Conservation (phyloP, 345 rosid genomes). For the Eucalyptus paniculata region DNA sequence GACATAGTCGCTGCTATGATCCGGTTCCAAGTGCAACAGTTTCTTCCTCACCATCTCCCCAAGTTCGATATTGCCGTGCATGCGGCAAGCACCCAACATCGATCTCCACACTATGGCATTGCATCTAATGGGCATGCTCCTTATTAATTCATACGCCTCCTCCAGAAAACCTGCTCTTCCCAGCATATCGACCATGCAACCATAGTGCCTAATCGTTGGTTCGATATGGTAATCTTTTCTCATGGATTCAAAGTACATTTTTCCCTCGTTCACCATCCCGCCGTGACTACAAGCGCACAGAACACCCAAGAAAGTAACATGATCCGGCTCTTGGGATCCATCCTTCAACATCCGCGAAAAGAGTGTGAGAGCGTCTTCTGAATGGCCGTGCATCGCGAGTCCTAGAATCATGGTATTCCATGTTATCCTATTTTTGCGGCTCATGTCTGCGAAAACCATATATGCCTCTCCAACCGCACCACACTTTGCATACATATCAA, state of each 20-base stretch:
- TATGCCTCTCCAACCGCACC: conserved; percentile 25
- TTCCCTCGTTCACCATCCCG: conserved; percentile 30
- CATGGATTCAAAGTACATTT: conserved; percentile 22
- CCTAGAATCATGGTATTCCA: conserved; percentile 34
- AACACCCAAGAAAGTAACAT: conserved; percentile 28
- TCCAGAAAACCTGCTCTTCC: conserved; percentile 28
- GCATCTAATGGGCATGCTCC: conserved; percentile 10
- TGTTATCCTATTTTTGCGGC: conserved; percentile 5
- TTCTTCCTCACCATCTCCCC: conserved; percentile 11
- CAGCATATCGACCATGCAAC: conserved; percentile 32
- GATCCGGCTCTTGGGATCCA: conserved; percentile 9
- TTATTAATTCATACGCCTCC: conserved; percentile 20
- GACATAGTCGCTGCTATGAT: conserved; percentile 23
- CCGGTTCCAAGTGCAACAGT: conserved; percentile 13
- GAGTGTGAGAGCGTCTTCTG: conserved; percentile 8
- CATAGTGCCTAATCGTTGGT: conserved; percentile 25
- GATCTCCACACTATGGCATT: conserved; percentile 30
- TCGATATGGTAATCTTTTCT: conserved; percentile 2
- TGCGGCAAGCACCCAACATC: conserved; percentile 12
- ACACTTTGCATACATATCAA: conserved; percentile 39
- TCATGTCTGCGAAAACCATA: conserved; percentile 5
- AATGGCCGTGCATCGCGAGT: conserved; percentile 20
- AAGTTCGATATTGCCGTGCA: conserved; percentile 18
- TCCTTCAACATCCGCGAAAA: conserved; percentile 8
- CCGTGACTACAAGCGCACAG: conserved; percentile 27